Conservation (phyloP, 2,329 filamentous ascomycete genomes). For the Hymenoscyphus fructigenus region DNA sequence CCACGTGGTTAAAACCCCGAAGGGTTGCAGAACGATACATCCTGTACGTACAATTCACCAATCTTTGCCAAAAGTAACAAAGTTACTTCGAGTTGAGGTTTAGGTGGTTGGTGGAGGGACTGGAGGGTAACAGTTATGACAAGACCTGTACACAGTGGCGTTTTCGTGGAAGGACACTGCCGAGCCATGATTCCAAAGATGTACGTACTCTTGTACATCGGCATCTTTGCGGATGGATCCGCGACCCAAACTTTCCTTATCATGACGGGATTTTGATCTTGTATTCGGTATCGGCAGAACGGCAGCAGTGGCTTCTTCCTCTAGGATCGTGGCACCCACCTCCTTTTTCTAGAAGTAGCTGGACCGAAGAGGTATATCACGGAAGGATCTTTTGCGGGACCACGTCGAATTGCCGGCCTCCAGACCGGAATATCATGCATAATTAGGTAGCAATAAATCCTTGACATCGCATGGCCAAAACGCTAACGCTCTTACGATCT, state of each 20-base stretch:
- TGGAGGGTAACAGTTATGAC: not conserved
- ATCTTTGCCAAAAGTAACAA: not conserved
- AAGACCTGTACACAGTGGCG: not conserved
- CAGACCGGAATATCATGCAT: not conserved
- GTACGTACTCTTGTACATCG: not conserved
- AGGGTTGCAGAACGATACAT: constrained; percentile 6
- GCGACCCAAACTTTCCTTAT: not conserved
- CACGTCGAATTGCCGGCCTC: not conserved
- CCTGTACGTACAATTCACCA: not conserved
- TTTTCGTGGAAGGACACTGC: constrained; percentile 8
- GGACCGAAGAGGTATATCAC: not conserved
- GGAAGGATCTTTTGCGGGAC: not conserved
- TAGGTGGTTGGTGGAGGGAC: not conserved
- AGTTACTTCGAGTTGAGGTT: not conserved
- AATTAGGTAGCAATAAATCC: not conserved
- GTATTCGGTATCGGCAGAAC: not conserved
- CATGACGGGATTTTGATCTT: not conserved
- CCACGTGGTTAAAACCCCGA: constrained; percentile 5
- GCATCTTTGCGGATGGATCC: not conserved
- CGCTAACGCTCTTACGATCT: not conserved
- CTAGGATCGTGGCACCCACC: not conserved
- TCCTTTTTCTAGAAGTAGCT: not conserved
- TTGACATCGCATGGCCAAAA: not conserved
- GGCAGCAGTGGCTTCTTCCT: not conserved
- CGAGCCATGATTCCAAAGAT: constrained; percentile 3